Percentiles rank a stretch among this genome's conserved stretches.
These are phyloP conservation scores for Arachnomyces sp. DNA, from an alignment of 2,329 filamentous ascomycete species.

Conservation along the genomic window DNA sequence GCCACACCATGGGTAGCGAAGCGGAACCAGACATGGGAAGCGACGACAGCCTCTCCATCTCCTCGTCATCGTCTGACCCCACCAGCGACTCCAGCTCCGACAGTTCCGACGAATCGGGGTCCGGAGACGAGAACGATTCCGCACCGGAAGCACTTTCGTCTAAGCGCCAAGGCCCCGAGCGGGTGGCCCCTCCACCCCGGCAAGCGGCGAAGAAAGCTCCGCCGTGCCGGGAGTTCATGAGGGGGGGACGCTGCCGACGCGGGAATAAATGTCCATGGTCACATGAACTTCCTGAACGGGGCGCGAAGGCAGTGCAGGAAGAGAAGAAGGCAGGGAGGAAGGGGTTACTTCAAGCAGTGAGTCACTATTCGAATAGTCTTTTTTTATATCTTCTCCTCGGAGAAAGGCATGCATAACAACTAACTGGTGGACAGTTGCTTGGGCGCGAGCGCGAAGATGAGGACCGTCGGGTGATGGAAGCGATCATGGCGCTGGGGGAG, in stretches of 20 bases:
- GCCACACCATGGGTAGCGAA: too few relatives aligned
- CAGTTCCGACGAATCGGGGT: slow-evolving; percentile 19
- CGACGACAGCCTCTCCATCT: slow-evolving; percentile 2
- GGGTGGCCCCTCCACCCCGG: slow-evolving; percentile 30
- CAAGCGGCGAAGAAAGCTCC: slow-evolving; percentile 17
- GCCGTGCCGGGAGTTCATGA: slow-evolving; percentile 34
- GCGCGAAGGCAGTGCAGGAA: slow-evolving; percentile 20
- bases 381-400: background rate
- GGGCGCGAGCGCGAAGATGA: slow-evolving; percentile 36
- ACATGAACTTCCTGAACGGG: slow-evolving; percentile 31
- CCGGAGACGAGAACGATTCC: slow-evolving; percentile 21
- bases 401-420: too few relatives aligned
- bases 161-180: slow-evolving; percentile 32
- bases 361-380: slow-evolving; percentile 13
- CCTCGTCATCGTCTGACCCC: slow-evolving; percentile 12
- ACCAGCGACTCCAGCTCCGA: slow-evolving; percentile 32
- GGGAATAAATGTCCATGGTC: slow-evolving; percentile 35
- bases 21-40: too few relatives aligned
- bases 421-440: slow-evolving; percentile 25
- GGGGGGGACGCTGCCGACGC: slow-evolving; percentile 33
- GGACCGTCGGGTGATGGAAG: slow-evolving; percentile 33
- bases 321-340: slow-evolving; percentile 23
- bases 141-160: slow-evolving; percentile 36
- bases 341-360: slow-evolving; percentile 36
- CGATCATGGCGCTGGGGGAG: slow-evolving; percentile 35